Conservation (phyloP, 306 rosid genomes). For the Rosa rugosa region DNA sequence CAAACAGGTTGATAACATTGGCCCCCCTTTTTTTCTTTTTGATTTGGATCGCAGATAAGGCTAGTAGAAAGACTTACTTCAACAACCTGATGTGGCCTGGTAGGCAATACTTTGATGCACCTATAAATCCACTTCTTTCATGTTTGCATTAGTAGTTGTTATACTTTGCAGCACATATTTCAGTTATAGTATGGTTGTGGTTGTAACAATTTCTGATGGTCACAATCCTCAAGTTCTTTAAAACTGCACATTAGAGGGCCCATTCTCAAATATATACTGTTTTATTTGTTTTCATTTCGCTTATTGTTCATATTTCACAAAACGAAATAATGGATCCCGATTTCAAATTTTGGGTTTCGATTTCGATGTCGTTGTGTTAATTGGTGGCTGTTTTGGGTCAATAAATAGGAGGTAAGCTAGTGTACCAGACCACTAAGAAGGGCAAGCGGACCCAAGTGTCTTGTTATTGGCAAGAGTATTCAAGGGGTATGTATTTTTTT, state of each 20-base stretch:
- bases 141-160: conserved; percentile 4
- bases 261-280: conserved; percentile 5
- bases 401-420: no score
- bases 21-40: conserved; percentile 1
- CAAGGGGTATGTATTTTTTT: no score
- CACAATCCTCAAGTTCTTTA: background rate
- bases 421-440: no score
- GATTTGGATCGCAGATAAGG: conserved; percentile 48
- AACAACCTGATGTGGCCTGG: conserved; percentile 99
- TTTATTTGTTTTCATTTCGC: no score
- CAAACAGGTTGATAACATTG: conserved; percentile 1
- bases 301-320: no score
- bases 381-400: no score
- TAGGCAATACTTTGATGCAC: conserved; percentile 26
- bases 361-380: no score
- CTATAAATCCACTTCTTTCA: background rate
- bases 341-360: no score
- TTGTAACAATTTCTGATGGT: background rate
- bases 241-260: background rate
- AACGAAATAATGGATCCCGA: no score
- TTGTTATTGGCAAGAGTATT: no score
- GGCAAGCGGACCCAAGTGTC: no score
- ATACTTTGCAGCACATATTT: background rate
- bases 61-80: conserved; percentile 52
- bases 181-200: no score